A percentile compares a stretch with the other conserved stretches of the same genome.
Conservation (phyloP, 169 alveolate species). For the Blepharisma undulans region DNA sequence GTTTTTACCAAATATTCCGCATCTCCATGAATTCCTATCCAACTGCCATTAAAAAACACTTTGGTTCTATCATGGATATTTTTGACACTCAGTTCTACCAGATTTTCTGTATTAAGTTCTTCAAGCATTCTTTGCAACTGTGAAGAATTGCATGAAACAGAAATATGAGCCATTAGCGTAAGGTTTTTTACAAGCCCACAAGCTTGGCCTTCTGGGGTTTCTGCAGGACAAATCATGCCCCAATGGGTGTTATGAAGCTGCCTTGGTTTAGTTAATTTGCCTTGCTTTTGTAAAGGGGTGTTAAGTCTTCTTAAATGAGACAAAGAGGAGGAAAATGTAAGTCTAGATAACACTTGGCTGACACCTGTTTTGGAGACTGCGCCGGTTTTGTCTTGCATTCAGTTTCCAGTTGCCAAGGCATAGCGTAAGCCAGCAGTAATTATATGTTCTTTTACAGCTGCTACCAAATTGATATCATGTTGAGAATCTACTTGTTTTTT, state of each 20-base stretch:
- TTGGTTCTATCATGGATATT: constrained; percentile 92
- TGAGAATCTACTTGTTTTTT: constrained; percentile 84
- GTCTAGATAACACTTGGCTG: constrained; percentile 94
- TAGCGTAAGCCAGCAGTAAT: constrained; percentile 74
- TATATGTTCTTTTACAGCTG: constrained; percentile 42
- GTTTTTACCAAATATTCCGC: constrained; percentile 91
- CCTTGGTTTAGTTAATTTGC: constrained; percentile 99
- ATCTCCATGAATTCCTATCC: constrained; percentile 95
- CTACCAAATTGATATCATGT: constrained; percentile 29
- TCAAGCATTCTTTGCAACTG: constrained; percentile 87
- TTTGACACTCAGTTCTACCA: constrained; percentile 43
- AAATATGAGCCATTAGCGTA: constrained; percentile 97
- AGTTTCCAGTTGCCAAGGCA: constrained; percentile 96
- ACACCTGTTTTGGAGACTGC: constrained; percentile 98
- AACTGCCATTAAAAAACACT: constrained; percentile 95
- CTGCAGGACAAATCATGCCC: constrained; percentile 99
- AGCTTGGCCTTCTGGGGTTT: constrained; percentile 99
- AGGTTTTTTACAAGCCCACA: constrained; percentile 99
- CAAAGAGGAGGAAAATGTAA: constrained; percentile 97
- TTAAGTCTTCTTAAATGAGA: constrained; percentile 99
- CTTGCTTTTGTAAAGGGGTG: constrained; percentile 98
- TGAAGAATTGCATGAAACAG: constrained; percentile 93
- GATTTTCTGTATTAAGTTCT: constrained; percentile 88
- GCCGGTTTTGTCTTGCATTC: constrained; percentile 98
- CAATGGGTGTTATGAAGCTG: constrained; percentile 99